Conservation (phyloP, 306 rosid species). For the Acacia confusa region DNA sequence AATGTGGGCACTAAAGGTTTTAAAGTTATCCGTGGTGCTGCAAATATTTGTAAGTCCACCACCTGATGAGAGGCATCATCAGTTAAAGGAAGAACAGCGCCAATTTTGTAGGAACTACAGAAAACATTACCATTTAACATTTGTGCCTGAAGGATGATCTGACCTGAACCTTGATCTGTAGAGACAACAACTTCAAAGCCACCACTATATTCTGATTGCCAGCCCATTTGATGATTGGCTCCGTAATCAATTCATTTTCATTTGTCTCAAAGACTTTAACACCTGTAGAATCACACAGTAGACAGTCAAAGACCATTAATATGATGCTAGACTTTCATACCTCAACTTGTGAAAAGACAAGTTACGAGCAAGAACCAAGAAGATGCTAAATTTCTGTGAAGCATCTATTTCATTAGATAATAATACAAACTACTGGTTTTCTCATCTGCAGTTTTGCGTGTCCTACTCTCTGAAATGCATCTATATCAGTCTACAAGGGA, state of each 20-base stretch:
- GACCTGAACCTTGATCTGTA: constrained; percentile 71
- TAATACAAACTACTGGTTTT: background rate
- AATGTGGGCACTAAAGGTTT: constrained; percentile 92
- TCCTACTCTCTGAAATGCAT: background rate
- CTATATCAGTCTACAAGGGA: constrained; percentile 1
- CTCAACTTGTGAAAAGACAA: background rate
- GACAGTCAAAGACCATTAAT: constrained; percentile 12
- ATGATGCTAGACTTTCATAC: background rate
- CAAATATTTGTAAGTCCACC: constrained; percentile 83
- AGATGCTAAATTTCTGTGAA: background rate
- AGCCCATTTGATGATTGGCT: constrained; percentile 82
- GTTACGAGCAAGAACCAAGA: background rate
- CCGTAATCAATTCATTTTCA: constrained; percentile 85
- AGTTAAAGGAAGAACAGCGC: constrained; percentile 37
- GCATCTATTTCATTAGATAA: background rate
- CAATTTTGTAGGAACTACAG: constrained; percentile 29
- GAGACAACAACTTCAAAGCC: constrained; percentile 52
- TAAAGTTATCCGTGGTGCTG: constrained; percentile 58
- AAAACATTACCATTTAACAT: constrained; percentile 8
- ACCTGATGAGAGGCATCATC: constrained; percentile 57
- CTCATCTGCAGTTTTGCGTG: constrained; percentile 18
- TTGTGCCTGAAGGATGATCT: constrained; percentile 20
- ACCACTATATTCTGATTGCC: constrained; percentile 80
- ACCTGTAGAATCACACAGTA: constrained; percentile 49
- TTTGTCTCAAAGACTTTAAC: constrained; percentile 73